Evolutionary conservation across 108 stramenopile genomes (phyloP).

Genomic region (Stephanodiscus triporus): DNA sequence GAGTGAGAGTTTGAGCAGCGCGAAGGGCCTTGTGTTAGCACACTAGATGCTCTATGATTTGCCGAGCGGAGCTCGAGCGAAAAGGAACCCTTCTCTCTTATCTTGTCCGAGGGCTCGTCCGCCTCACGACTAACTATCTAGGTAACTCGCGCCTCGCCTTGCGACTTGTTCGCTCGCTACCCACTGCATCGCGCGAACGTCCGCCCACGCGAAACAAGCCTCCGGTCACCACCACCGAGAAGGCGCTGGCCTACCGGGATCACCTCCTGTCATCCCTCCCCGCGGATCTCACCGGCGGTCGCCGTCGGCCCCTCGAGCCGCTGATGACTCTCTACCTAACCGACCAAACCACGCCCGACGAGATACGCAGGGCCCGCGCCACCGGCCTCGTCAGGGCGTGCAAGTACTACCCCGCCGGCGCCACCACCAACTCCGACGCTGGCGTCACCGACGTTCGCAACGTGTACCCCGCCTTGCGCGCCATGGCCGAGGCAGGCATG

Average conservation of each 20-base stretch:
- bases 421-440: constrained; percentile 96
- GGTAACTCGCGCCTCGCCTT: neutral
- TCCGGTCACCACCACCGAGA: constrained; percentile 92
- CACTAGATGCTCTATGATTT: too few species aligned
- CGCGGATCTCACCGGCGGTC: constrained; percentile 28
- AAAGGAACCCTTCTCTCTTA: neutral
- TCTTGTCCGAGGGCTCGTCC: neutral
- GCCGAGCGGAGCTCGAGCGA: too few species aligned
- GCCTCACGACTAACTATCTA: too few species aligned
- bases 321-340: constrained; percentile 98
- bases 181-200: too few species aligned
- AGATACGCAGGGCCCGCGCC: constrained; percentile 80
- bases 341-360: constrained; percentile 94
- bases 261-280: constrained; percentile 72
- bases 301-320: constrained; percentile 73
- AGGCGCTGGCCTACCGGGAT: constrained; percentile 89
- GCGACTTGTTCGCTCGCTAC: too few species aligned
- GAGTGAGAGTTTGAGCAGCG: neutral
- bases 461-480: constrained; percentile 80
- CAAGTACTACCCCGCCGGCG: constrained; percentile 99
- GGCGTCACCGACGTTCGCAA: constrained; percentile 94
- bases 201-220: constrained; percentile 53
- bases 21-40: too few species aligned
- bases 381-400: constrained; percentile 83
- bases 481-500: constrained; percentile 94